A percentile compares a stretch with the other conserved stretches of the same genome.
phyloP scores from a whole-genome alignment of 2,329 filamentous ascomycete genomes.

The Penicillium sp. region DNA sequence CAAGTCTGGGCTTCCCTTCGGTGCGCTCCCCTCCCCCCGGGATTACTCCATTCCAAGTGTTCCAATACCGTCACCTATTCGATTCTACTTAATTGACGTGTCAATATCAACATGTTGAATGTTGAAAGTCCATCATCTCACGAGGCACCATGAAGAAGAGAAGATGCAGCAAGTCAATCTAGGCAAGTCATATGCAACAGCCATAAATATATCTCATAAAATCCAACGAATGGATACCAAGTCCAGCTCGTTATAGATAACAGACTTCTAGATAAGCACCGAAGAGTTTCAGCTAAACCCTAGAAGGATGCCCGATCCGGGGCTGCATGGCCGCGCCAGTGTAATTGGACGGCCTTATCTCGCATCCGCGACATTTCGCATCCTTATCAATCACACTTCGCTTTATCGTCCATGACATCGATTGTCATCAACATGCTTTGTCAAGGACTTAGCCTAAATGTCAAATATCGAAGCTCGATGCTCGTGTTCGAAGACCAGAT shows the following conservation, averaged over 20 bases:
- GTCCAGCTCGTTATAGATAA: background rate
- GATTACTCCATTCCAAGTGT: too few species aligned
- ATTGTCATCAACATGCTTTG: background rate
- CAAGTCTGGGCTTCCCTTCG: too few species aligned
- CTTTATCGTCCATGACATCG: background rate
- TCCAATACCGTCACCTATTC: too few species aligned
- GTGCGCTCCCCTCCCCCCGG: too few species aligned
- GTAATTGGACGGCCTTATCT: conserved; percentile 14
- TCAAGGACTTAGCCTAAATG: background rate
- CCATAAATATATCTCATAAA: too few species aligned
- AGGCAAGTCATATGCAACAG: too few species aligned
- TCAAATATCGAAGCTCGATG: background rate
- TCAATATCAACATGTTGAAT: too few species aligned
- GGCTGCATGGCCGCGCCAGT: background rate
- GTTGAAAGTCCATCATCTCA: too few species aligned
- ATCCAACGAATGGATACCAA: background rate
- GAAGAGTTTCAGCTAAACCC: conserved; percentile 12
- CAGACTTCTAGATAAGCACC: background rate
- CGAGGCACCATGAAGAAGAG: too few species aligned
- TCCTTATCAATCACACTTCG: conserved; percentile 8
- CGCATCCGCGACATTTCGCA: background rate
- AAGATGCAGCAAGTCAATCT: too few species aligned
- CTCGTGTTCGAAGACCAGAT: background rate
- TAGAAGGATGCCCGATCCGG: conserved; percentile 18
- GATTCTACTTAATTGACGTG: too few species aligned